Base-by-base conservation (phyloP, 1,139 yeast species). In the Zygosaccharomyces sapae region DNA sequence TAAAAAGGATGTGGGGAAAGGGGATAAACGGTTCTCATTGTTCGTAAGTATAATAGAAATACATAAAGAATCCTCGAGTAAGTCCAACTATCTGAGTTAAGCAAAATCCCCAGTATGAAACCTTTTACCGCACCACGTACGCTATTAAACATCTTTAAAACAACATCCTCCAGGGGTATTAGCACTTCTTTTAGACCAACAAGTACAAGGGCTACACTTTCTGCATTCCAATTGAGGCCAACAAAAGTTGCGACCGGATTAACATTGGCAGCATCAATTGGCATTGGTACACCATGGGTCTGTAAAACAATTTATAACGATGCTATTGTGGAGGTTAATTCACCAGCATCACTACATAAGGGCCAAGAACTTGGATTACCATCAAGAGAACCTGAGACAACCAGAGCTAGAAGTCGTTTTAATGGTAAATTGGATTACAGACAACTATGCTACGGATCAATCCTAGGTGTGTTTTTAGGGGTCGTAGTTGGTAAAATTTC, bases 401-500 rank as follows among this genome's bases (percentile, higher is more conserved):
- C 29, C 46, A 36, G n/a, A 27, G 31, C 3, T 4, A 30, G 43
- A 30, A 43, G 53, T 46, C 54, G 63, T 30, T 65, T 61, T 35
- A 57, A 62, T 46, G 65, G 62, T 7, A 67, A 62, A 45, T 53
- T 68, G 13, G 56, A 54, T 34, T 56, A 57, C 29, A 43, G 54
- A 19, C 57, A 57, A 37, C 47, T 56, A 16, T 55, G 58, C 38
- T 44, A 50, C 19, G 60, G 61, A 8, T 56, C 60, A 5, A 47
- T 57, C 4, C 19, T 50, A 6, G 61, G 61, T 1, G 33, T 57
- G 7, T 46, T 53, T n/a, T 44, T 51, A 33, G 61, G 61, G 7
- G 50, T 56, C 8, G 44, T 56, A 1, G 50, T 57, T 10, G 59
- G 59, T 9, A 57, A 57, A 38, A 47, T 57, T 4, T 57, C 61